Conservation (phyloP, 2,329 filamentous ascomycete species). For the Ascomycota sp. region DNA sequence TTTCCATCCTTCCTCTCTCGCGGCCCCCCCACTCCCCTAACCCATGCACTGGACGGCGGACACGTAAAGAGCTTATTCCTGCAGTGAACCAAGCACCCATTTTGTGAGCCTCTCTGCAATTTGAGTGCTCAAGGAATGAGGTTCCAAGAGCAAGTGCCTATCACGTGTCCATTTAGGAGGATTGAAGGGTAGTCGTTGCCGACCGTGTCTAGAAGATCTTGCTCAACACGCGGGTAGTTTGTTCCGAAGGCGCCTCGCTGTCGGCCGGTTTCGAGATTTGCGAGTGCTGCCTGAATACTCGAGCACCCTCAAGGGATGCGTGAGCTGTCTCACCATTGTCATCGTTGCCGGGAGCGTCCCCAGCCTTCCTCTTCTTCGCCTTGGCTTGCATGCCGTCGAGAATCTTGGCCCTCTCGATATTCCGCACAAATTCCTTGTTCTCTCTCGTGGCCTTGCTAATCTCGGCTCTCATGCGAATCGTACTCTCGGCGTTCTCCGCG, state of each 20-base stretch:
- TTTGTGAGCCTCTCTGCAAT: no score
- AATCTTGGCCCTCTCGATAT: constrained; percentile 65
- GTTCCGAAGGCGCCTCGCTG: constrained; percentile 27
- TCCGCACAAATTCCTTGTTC: constrained; percentile 63
- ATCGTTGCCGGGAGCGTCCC: not conserved
- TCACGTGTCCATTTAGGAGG: no score
- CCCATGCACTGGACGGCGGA: no score
- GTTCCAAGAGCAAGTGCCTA: no score
- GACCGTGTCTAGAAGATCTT: constrained; percentile 51
- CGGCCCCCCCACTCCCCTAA: no score
- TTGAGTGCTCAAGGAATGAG: no score
- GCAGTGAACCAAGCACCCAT: no score
- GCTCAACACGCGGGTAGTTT: constrained; percentile 38
- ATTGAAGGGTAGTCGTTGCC: no score
- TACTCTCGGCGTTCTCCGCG: constrained; percentile 61
- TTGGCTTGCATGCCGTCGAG: constrained; percentile 50
- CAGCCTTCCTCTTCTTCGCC: constrained; percentile 20
- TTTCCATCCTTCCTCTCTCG: no score
- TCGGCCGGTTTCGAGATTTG: constrained; percentile 29
- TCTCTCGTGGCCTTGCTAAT: constrained; percentile 56
- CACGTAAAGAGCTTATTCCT: no score
- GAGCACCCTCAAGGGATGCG: constrained; percentile 8
- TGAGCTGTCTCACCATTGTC: constrained; percentile 6
- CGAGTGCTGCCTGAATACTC: constrained; percentile 46
- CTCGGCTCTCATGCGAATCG: constrained; percentile 57